Conservation (phyloP, 2,329 filamentous ascomycete species). For the Escovopsis sp. region DNA sequence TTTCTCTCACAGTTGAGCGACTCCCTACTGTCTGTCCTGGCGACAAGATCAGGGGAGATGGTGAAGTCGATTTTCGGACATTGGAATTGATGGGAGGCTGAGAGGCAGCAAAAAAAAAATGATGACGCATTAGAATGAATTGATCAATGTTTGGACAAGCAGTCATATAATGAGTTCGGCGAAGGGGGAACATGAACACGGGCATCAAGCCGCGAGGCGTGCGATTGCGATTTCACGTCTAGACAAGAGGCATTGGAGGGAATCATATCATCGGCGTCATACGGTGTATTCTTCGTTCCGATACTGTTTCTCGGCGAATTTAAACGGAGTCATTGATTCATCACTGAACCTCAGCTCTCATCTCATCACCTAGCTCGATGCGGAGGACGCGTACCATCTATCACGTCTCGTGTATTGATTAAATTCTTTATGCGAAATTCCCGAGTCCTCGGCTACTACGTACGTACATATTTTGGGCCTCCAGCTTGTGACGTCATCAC, state of each 20-base stretch:
- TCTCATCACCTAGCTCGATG: no score
- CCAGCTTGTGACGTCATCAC: background rate
- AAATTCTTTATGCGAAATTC: no score
- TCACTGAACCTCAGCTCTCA: no score
- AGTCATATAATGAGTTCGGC: no score
- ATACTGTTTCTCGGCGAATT: background rate
- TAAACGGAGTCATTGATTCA: no score
- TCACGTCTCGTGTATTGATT: no score
- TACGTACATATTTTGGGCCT: no score
- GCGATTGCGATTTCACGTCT: background rate
- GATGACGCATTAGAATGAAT: background rate
- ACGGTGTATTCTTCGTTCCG: background rate
- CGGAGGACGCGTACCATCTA: no score
- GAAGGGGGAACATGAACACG: no score
- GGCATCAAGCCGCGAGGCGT: no score
- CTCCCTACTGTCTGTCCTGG: constrained; percentile 64
- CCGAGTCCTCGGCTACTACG: no score
- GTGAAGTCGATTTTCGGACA: constrained; percentile 54
- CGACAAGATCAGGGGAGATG: constrained; percentile 63
- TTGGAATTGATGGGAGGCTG: background rate
- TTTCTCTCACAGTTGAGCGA: constrained; percentile 58
- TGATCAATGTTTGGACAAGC: no score
- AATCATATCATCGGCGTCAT: background rate
- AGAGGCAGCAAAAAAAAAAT: background rate
- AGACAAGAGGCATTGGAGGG: background rate